Evolutionary conservation across 73 alveolate genomes (phyloP), one percentile per base, ranked within the genome.

Genomic region (Urostyla sp.): DNA sequence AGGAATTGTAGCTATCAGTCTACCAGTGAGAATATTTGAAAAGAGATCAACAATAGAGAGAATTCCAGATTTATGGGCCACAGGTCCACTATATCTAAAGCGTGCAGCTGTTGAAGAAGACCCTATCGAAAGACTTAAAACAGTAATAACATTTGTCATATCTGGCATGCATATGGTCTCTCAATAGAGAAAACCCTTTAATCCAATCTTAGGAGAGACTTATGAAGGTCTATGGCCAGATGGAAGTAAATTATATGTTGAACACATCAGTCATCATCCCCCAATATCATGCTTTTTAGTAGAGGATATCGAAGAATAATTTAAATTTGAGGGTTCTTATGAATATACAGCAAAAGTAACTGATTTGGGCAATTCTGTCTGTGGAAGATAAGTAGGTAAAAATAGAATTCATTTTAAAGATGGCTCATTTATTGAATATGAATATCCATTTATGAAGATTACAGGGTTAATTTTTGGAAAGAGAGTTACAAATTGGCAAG

Each of bases 181-280:
- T 0, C 57, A 59, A 36, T 89, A 90, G 75, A 74, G 89, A 61
- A 97, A 97, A 53, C 99, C 99, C 1, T 95, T 97, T 57, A 97
- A 97, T 85, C 99, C 99, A 0, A 92, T 89, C 45, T 72, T 97
- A 23, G 99, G 99, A 50, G 99, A 97, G 80, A 97, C 99, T 6
- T 94, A 90, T 66, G 95, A 97, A 85, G 99, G 98, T 0, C 85
- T 85, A 20, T 97, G 90, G 77, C 92, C 95, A 26, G 98, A 97
- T 92, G 98, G 99, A 7, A 94, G 98, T 0, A 75, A 85, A 92
- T 55, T 97, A 10, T 97, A 94, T 84, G 95, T 96, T 15, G 99
- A 97, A 90, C 98, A 97, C 69, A 95, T 96, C 15, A 82, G 98
- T 7, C 99, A 97, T 86, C 97, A 91, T 60, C 99, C 99, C 0